Percentiles rank a stretch among this genome's conserved stretches.
These are phyloP conservation scores for Coemansia sp. DNA, from an alignment of 192 early-diverging fungal species.

Conservation along the genomic window DNA sequence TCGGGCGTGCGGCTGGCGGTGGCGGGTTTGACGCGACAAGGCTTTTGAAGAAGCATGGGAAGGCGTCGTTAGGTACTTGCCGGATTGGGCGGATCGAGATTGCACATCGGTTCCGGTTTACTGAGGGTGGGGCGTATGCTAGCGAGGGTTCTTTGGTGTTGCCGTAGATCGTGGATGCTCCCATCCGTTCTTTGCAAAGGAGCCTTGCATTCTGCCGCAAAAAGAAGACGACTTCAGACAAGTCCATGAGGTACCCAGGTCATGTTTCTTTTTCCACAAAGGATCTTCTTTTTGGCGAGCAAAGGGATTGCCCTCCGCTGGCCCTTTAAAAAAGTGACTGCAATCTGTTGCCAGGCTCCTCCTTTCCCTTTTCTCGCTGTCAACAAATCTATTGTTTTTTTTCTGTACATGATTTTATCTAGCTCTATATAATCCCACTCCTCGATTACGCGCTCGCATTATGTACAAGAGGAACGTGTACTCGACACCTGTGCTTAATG, in stretches of 20 bases:
- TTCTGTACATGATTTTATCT: background rate
- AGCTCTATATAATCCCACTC: background rate
- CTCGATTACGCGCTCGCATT: background rate
- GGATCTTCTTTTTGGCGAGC: background rate
- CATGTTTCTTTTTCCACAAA: background rate
- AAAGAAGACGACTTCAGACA: background rate
- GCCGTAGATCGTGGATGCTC: conserved; percentile 12
- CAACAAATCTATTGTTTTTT: background rate
- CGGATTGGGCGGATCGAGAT: conserved; percentile 40
- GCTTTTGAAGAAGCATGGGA: conserved; percentile 25
- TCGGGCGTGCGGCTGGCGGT: background rate
- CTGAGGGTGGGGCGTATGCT: conserved; percentile 32
- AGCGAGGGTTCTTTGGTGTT: conserved; percentile 24
- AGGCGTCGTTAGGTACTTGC: conserved; percentile 31
- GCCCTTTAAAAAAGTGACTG: background rate
- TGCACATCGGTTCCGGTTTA: conserved; percentile 29
- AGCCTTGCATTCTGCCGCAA: background rate
- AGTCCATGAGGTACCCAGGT: background rate
- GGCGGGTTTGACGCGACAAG: conserved; percentile 20
- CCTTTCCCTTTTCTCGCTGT: background rate
- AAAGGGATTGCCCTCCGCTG: background rate
- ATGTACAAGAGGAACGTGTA: conserved; percentile 42
- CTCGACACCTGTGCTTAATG: conserved; percentile 40
- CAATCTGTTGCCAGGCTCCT: background rate
- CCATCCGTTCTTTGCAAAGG: background rate